Evolutionary conservation across 257 asterid species (phyloP).

Genomic region (Echites panduratus): DNA sequence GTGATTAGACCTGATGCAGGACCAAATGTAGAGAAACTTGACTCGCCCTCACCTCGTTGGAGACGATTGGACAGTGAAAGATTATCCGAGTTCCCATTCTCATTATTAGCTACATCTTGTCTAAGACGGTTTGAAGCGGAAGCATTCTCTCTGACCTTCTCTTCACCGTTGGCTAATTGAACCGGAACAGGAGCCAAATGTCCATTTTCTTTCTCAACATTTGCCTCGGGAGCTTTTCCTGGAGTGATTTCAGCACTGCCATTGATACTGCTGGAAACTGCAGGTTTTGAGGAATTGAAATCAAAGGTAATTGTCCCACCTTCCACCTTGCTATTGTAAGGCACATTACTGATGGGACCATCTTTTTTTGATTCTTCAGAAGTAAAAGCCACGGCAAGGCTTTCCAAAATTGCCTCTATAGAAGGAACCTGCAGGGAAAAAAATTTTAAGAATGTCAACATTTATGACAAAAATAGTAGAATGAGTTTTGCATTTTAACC

Average conservation of each 20-base stretch:
- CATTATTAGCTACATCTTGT: slow-evolving; percentile 15
- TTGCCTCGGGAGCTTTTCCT: slow-evolving; percentile 15
- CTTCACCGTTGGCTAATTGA: slow-evolving; percentile 17
- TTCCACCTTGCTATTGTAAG: slow-evolving; percentile 41
- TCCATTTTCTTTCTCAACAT: slow-evolving; percentile 8
- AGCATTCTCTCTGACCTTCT: slow-evolving; percentile 14
- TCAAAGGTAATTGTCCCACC: slow-evolving; percentile 42
- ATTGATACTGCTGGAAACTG: slow-evolving; percentile 6
- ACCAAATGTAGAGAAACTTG: slow-evolving; percentile 63
- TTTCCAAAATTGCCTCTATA: slow-evolving; percentile 28
- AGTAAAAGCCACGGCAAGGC: slow-evolving; percentile 20
- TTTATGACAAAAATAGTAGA: neutral
- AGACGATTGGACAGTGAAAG: slow-evolving; percentile 24
- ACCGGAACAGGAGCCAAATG: slow-evolving; percentile 11
- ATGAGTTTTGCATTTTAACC: neutral
- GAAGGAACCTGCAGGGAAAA: slow-evolving; percentile 31
- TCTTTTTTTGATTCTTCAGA: slow-evolving; percentile 32
- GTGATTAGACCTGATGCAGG: slow-evolving; percentile 38
- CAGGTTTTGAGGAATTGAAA: slow-evolving; percentile 32
- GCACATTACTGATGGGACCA: slow-evolving; percentile 22
- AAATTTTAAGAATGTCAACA: neutral
- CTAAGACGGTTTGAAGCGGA: slow-evolving; percentile 11
- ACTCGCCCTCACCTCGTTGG: slow-evolving; percentile 52
- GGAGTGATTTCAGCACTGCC: slow-evolving; percentile 14
- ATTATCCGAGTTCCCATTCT: slow-evolving; percentile 13